Evolutionary conservation across 208 protist species (phyloP), one percentile per base, ranked within the genome.

Genomic region (Lotmaria passim): DNA sequence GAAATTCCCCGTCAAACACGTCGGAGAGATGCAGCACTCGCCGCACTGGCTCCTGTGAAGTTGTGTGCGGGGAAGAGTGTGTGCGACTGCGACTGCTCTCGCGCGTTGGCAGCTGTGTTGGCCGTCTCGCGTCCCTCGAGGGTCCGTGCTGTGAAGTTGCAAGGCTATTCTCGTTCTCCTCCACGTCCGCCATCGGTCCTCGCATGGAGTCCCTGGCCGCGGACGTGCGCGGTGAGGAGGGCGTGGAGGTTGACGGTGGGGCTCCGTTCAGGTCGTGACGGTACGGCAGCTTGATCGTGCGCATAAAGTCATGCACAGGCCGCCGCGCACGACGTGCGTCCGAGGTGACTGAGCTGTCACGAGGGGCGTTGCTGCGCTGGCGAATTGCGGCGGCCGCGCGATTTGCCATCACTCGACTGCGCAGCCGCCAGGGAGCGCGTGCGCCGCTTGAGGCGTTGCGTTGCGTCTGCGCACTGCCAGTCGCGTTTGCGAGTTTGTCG

Each of bases 221-320:
- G 2, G 33, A 12, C 6, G n/a, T 60, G 55, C 34, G 19, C 12
- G 33, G 23, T 11, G 57, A 38, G 28, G 57, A 63, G 5, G 57
- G 17, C 21, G 26, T n/a, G 3, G 11, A 47, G 10, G n/a, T n/a
- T 2, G 50, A 33, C 12, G 21, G 47, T 30, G 48, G 26, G 2
- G 39, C 69, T 4, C 39, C 41, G 24, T 50, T 51, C 17, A 74
- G 36, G 3, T 41, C 69, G 53, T 74, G 69, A 6, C 57, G 69
- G 36, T 74, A 59, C 31, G 69, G 58, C 19, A 61, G 70, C 52
- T 69, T 61, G 21, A 75, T 63, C 23, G 60, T 75, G 26, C 55
- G 26, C 61, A 68, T 69, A n/a, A 75, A 75, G 21, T 63, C 61
- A 4, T 7, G 24, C 39, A 41, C 24, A 3, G 36, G 61, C 15